These are phyloP conservation scores for Naumovozyma castellii DNA, from an alignment of 805 yeast species.

Conservation along the genomic window DNA sequence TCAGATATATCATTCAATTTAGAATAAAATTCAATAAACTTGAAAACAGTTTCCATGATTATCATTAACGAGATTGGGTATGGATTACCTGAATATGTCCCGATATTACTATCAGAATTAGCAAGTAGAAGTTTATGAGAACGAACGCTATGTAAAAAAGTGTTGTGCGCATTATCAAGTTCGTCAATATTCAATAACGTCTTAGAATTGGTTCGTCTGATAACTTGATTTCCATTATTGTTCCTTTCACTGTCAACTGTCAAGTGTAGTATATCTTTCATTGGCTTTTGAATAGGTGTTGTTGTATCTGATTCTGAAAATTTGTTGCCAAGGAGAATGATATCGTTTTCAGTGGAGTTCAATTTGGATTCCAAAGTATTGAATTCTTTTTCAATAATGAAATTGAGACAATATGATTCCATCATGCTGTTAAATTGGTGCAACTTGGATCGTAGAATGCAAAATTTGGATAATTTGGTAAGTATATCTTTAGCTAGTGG, in stretches of 20 bases:
- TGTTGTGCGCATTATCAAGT: slow-evolving; percentile 32
- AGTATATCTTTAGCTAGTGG: slow-evolving; percentile 24
- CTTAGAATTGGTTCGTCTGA: not conserved
- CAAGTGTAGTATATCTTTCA: slow-evolving; percentile 10
- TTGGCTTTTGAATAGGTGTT: slow-evolving; percentile 24
- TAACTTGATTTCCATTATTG: not conserved
- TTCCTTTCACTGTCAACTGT: not conserved
- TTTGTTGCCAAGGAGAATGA: slow-evolving; percentile 17
- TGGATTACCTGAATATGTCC: slow-evolving; percentile 31
- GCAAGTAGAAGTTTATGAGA: slow-evolving; percentile 20
- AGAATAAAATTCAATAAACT: slow-evolving; percentile 32
- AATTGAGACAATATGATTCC: slow-evolving; percentile 26
- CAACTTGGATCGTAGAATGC: slow-evolving; percentile 28
- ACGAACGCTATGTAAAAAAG: slow-evolving; percentile 23
- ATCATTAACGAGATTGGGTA: slow-evolving; percentile 36
- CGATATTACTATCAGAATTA: slow-evolving; percentile 20
- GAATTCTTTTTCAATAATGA: slow-evolving; percentile 27
- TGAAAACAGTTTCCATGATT: slow-evolving; percentile 31
- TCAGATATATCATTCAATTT: slow-evolving; percentile 32
- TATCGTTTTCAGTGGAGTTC: not conserved
- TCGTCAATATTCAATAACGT: slow-evolving; percentile 38
- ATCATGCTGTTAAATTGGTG: slow-evolving; percentile 28
- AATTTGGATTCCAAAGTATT: slow-evolving; percentile 27
- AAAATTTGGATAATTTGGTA: slow-evolving; percentile 22
- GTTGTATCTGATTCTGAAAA: slow-evolving; percentile 26